Percentiles rank a stretch among this genome's conserved stretches.
These are phyloP conservation scores for Boletus coccyginus DNA, from an alignment of 768 basidiomycete genomes.

Conservation along the genomic window DNA sequence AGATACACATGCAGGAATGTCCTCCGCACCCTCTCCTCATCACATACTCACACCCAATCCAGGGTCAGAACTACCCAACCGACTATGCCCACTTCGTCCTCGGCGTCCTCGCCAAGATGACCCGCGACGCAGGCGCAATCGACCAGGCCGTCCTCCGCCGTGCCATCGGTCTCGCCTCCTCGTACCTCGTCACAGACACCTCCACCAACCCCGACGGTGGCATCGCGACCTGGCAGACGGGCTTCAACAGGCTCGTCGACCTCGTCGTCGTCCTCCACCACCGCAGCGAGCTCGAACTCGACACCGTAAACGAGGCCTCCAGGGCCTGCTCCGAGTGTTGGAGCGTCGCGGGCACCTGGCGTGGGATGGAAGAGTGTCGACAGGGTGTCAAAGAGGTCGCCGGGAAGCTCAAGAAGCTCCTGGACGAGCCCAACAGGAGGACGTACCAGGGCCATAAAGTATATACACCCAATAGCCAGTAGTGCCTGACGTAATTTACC, in stretches of 20 bases:
- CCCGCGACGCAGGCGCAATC: slow-evolving; percentile 42
- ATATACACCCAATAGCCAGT: slow-evolving; percentile 27
- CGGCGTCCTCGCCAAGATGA: slow-evolving; percentile 50
- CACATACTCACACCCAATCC: slow-evolving; percentile 4
- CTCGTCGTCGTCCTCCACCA: slow-evolving; percentile 69
- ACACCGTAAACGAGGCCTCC: slow-evolving; percentile 64
- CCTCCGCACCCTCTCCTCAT: background rate
- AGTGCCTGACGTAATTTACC: slow-evolving; percentile 13
- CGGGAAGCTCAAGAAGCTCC: slow-evolving; percentile 51
- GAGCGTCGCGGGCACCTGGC: slow-evolving; percentile 68
- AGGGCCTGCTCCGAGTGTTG: slow-evolving; percentile 76
- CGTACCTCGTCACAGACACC: slow-evolving; percentile 75
- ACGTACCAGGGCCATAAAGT: slow-evolving; percentile 33
- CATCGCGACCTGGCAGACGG: slow-evolving; percentile 58
- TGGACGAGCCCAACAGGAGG: slow-evolving; percentile 34
- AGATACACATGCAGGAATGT: slow-evolving; percentile 33
- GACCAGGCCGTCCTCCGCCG: slow-evolving; percentile 63
- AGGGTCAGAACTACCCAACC: slow-evolving; percentile 44
- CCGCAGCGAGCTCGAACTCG: slow-evolving; percentile 67
- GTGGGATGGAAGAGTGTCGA: slow-evolving; percentile 60
- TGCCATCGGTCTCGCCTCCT: slow-evolving; percentile 68
- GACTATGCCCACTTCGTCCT: slow-evolving; percentile 63
- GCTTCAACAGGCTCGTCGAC: slow-evolving; percentile 69
- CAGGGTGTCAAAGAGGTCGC: slow-evolving; percentile 63
- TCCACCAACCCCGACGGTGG: slow-evolving; percentile 60